Evolutionary conservation across 306 rosid genomes (phyloP).

Genomic region (Styphnolobium japonicum): DNA sequence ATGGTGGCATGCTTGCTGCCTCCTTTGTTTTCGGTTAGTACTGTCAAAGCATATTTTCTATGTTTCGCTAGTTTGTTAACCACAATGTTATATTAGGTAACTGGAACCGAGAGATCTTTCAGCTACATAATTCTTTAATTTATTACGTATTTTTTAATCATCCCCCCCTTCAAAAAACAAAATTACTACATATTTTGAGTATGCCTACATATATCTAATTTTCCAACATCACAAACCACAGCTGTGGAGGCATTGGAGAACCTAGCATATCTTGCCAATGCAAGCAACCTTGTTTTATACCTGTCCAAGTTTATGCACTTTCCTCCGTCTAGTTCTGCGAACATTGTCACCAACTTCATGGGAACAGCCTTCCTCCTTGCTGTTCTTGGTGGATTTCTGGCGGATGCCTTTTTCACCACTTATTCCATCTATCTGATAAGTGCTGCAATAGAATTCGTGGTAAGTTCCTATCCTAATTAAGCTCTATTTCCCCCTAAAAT

Average conservation of each 20-base stretch:
- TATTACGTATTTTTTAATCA: background rate
- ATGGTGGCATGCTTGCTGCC: conserved; percentile 81
- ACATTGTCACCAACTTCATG: conserved; percentile 80
- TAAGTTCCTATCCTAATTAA: conserved; percentile 16
- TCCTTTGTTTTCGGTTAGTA: conserved; percentile 69
- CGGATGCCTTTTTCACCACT: conserved; percentile 73
- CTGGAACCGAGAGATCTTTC: background rate
- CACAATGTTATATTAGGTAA: background rate
- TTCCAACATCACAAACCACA: conserved; percentile 19
- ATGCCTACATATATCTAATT: background rate
- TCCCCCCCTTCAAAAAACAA: background rate
- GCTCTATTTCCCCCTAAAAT: background rate
- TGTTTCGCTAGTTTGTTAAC: conserved; percentile 5
- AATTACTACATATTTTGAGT: background rate
- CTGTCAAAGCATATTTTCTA: background rate
- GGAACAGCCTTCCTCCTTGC: conserved; percentile 86
- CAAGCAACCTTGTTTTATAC: conserved; percentile 81
- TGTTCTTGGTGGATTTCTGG: conserved; percentile 80
- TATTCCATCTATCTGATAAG: conserved; percentile 57
- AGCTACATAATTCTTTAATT: background rate
- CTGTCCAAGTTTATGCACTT: conserved; percentile 65
- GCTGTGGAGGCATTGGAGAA: conserved; percentile 81
- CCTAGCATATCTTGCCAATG: conserved; percentile 75
- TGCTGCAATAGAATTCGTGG: conserved; percentile 69
- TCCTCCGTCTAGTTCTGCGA: conserved; percentile 63